Evolutionary conservation across 306 rosid species (phyloP).

Genomic region (Lablab purpureus): DNA sequence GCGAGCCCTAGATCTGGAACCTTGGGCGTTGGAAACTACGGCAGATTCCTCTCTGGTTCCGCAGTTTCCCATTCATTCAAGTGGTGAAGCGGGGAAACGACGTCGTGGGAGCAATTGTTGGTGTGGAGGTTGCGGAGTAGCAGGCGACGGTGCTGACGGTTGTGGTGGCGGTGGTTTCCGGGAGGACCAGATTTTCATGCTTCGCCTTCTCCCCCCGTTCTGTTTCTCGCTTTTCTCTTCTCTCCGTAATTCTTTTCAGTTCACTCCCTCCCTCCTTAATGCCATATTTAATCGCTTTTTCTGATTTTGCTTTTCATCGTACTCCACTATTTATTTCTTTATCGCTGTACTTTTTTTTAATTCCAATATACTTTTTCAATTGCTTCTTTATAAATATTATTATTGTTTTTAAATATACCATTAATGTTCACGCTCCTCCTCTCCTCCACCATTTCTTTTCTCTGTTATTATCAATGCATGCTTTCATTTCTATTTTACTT

Average conservation of each 20-base stretch:
- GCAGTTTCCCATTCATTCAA: conserved; percentile 90
- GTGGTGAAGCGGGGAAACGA: conserved; percentile 30
- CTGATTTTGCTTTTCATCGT: background rate
- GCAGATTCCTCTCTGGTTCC: conserved; percentile 98
- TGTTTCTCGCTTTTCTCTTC: background rate
- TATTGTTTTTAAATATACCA: background rate
- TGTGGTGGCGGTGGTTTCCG: conserved; percentile 29
- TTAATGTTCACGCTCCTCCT: conserved; percentile 5
- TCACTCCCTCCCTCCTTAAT: background rate
- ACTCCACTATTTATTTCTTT: background rate
- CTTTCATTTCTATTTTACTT: no score
- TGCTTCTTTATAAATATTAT: background rate
- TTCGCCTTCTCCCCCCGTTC: conserved; percentile 28
- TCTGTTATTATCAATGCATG: background rate
- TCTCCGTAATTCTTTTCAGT: conserved; percentile 22
- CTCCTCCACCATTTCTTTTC: background rate
- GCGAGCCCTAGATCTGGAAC: conserved; percentile 72
- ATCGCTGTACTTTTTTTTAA: background rate
- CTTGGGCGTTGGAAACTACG: conserved; percentile 95
- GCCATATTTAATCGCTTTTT: background rate
- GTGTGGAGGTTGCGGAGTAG: conserved; percentile 8
- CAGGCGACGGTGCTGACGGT: conserved; percentile 25
- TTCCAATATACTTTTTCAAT: background rate
- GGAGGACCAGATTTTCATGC: conserved; percentile 59
- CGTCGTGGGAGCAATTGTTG: conserved; percentile 34